Evolutionary conservation across 768 basidiomycete genomes (phyloP).

Genomic region (Cyclocybe cylindracea): DNA sequence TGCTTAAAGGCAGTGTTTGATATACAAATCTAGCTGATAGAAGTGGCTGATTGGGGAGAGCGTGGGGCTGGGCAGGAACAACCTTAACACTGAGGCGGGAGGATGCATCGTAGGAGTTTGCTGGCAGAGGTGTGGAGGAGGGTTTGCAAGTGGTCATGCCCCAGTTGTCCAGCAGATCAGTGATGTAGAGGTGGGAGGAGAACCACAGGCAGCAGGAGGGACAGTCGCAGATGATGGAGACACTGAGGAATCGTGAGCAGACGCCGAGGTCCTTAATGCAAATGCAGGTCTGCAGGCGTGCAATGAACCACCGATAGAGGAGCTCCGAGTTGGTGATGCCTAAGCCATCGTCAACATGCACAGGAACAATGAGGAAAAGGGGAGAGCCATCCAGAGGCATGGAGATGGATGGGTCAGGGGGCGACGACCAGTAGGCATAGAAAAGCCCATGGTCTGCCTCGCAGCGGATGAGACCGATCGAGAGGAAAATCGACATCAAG

Average conservation of each 20-base stretch:
- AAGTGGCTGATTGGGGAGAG: no score
- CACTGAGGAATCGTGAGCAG: no score
- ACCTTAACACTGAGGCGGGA: no score
- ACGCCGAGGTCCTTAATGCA: background rate
- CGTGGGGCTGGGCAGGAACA: no score
- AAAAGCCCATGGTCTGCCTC: constrained; percentile 5
- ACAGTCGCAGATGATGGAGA: background rate
- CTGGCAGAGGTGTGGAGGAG: no score
- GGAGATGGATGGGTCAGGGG: constrained; percentile 8
- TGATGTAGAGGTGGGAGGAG: background rate
- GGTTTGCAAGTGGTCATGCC: no score
- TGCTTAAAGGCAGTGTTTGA: no score
- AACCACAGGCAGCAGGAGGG: background rate
- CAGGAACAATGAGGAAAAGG: constrained; percentile 1
- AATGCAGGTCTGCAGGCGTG: background rate
- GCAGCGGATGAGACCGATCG: constrained; percentile 1
- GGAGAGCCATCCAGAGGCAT: constrained; percentile 7
- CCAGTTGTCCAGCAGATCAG: no score
- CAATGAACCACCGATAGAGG: background rate
- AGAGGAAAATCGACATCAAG: no score
- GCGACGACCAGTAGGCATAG: no score
- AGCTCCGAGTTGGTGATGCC: constrained; percentile 1
- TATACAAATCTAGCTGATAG: no score
- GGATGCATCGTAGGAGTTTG: no score
- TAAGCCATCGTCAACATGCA: constrained; percentile 11